A percentile compares a stretch with the other conserved stretches of the same genome.
Conservation (phyloP, 2,329 filamentous ascomycete genomes). For the Westerdykella aurantiaca region DNA sequence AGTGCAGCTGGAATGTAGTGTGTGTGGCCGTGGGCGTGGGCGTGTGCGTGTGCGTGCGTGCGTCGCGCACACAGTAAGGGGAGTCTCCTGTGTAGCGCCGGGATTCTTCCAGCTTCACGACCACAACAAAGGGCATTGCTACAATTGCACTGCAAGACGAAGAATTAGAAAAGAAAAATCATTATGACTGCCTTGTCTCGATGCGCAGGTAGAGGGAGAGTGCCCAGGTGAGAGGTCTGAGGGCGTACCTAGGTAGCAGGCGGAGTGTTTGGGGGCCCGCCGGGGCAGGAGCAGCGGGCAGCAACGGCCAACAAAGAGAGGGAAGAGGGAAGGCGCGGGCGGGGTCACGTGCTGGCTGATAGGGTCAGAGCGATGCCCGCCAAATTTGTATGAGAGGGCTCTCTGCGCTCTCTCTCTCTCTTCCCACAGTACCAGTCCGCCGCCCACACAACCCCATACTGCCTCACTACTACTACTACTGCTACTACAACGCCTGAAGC, state of each 20-base stretch:
- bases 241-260: neutral
- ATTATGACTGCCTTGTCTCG: too few species aligned
- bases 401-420: slow-evolving; percentile 6
- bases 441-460: slow-evolving; percentile 9
- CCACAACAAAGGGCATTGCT: too few species aligned
- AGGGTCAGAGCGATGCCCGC: slow-evolving; percentile 6
- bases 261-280: neutral
- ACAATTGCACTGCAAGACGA: too few species aligned
- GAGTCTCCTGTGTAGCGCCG: neutral
- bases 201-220: neutral
- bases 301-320: too few species aligned
- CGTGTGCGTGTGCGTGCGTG: slow-evolving; percentile 7
- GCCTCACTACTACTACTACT: neutral
- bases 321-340: neutral
- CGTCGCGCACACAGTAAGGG: neutral
- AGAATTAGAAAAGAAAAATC: too few species aligned
- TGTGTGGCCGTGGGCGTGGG: slow-evolving; percentile 4
- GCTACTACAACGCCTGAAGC: too few species aligned
- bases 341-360: slow-evolving; percentile 4
- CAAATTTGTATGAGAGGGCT: slow-evolving; percentile 4
- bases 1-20: slow-evolving; percentile 7
- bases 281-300: neutral
- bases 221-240: neutral
- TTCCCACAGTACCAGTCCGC: slow-evolving; percentile 2
- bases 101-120: too few species aligned